Conservation (phyloP, 345 rosid genomes). For the Populus davidiana region DNA sequence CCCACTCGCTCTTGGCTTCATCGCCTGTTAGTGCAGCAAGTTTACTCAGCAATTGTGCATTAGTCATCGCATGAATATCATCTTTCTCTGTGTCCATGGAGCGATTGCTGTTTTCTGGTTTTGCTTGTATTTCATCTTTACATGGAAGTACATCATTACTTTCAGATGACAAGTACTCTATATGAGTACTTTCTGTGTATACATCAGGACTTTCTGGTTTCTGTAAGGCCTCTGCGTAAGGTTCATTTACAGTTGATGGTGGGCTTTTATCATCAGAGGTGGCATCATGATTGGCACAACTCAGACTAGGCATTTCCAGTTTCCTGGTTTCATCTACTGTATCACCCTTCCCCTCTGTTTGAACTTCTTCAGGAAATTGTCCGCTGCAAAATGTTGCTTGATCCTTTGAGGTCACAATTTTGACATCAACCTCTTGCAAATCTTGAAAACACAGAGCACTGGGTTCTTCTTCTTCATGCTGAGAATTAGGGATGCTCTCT, state of each 20-base stretch:
- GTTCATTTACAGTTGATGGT: slow-evolving; percentile 25
- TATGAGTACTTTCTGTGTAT: slow-evolving; percentile 29
- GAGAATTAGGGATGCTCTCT: slow-evolving; percentile 18
- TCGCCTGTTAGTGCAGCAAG: slow-evolving; percentile 46
- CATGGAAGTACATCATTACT: slow-evolving; percentile 20
- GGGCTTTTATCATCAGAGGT: slow-evolving; percentile 25
- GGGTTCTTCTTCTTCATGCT: slow-evolving; percentile 28
- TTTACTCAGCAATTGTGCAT: slow-evolving; percentile 44
- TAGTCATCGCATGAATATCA: slow-evolving; percentile 26
- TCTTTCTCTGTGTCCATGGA: slow-evolving; percentile 33
- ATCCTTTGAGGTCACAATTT: slow-evolving; percentile 27
- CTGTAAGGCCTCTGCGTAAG: slow-evolving; percentile 25
- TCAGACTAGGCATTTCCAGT: slow-evolving; percentile 12
- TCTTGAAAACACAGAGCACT: slow-evolving; percentile 29
- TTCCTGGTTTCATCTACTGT: slow-evolving; percentile 24
- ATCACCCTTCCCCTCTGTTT: slow-evolving; percentile 20
- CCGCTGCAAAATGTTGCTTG: slow-evolving; percentile 16
- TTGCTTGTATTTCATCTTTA: slow-evolving; percentile 21
- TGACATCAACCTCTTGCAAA: slow-evolving; percentile 29
- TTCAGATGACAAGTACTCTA: slow-evolving; percentile 32
- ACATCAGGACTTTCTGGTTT: slow-evolving; percentile 28
- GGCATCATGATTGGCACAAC: slow-evolving; percentile 10
- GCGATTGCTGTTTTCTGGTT: slow-evolving; percentile 26
- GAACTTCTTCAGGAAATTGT: slow-evolving; percentile 33
- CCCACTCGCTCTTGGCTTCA: slow-evolving; percentile 46